Conservation (phyloP, 1,139 yeast genomes). For the Saccharomyces hybrid region DNA sequence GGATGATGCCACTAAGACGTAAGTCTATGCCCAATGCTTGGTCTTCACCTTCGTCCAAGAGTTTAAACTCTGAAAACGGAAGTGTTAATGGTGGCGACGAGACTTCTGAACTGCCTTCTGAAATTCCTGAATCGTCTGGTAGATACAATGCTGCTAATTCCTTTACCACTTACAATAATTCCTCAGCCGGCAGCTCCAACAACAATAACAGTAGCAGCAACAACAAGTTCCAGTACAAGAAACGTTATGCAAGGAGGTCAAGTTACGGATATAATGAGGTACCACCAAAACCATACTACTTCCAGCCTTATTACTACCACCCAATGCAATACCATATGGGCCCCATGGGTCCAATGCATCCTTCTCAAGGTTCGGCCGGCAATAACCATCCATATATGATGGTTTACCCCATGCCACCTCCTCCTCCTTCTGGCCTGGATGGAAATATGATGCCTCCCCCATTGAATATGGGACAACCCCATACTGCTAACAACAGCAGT, state of each 20-base stretch:
- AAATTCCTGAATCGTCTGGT: slow-evolving; percentile 19
- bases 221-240: slow-evolving; percentile 4
- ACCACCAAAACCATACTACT: slow-evolving; percentile 25
- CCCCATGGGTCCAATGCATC: slow-evolving; percentile 17
- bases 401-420: slow-evolving; percentile 30
- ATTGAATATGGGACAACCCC: slow-evolving; percentile 2
- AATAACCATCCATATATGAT: slow-evolving; percentile 26
- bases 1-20: slow-evolving; percentile 5
- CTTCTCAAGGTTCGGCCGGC: slow-evolving; percentile 16
- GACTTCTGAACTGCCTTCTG: slow-evolving; percentile 17
- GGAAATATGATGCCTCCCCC: slow-evolving; percentile 4
- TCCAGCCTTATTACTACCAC: slow-evolving; percentile 26
- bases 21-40: slow-evolving; percentile 10
- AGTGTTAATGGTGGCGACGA: slow-evolving; percentile 11
- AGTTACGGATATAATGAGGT: slow-evolving; percentile 14
- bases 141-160: slow-evolving; percentile 13
- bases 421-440: slow-evolving; percentile 17
- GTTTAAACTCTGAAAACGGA: slow-evolving; percentile 12
- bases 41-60: slow-evolving; percentile 11
- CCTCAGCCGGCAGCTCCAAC: slow-evolving; percentile 25
- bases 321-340: slow-evolving; percentile 28
- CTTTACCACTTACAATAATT: slow-evolving; percentile 21
- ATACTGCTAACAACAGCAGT: not conserved
- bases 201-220: slow-evolving; percentile 8
- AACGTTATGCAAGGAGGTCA: slow-evolving; percentile 8